A percentile compares a stretch with the other conserved stretches of the same genome.
Conservation (phyloP, 2,329 filamentous ascomycete genomes). For the Basipetospora chlamydospora region DNA sequence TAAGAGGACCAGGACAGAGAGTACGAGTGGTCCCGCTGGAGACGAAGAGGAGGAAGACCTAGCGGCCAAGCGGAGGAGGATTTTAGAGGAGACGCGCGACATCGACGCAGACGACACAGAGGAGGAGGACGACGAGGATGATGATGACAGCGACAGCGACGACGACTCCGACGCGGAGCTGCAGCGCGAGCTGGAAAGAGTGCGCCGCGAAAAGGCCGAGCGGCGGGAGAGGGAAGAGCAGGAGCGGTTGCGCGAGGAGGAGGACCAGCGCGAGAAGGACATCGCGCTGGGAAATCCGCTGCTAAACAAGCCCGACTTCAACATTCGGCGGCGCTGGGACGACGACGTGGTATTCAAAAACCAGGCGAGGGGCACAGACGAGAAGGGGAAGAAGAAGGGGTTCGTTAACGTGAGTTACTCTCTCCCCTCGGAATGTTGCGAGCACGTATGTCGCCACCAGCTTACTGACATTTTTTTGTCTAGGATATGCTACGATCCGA, state of each 20-base stretch:
- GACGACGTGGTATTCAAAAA: slow-evolving; percentile 99
- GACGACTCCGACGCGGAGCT: slow-evolving; percentile 80
- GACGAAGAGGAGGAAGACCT: slow-evolving; percentile 48
- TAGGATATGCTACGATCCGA: slow-evolving; percentile 82
- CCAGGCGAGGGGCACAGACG: slow-evolving; percentile 86
- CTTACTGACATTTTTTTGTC: too few species aligned
- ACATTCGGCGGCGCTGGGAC: slow-evolving; percentile 87
- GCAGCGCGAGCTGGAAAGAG: slow-evolving; percentile 86
- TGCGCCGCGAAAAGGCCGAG: slow-evolving; percentile 73
- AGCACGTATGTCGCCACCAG: too few species aligned
- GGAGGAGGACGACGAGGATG: slow-evolving; percentile 36
- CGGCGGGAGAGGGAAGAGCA: slow-evolving; percentile 43
- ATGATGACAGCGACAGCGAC: slow-evolving; percentile 28
- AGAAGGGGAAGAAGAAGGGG: slow-evolving; percentile 76
- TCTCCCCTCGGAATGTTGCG: slow-evolving; percentile 1
- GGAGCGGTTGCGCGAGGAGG: slow-evolving; percentile 64
- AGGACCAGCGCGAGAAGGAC: slow-evolving; percentile 71
- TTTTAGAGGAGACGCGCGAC: slow-evolving; percentile 62
- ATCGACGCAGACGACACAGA: slow-evolving; percentile 29
- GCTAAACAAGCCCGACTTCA: slow-evolving; percentile 78
- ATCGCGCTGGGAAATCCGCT: slow-evolving; percentile 88
- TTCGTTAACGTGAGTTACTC: slow-evolving; percentile 72
- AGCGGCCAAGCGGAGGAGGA: slow-evolving; percentile 69
- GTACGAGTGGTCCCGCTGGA: slow-evolving; percentile 11
- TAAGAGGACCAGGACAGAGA: slow-evolving; percentile 6